phyloP scores from a whole-genome alignment of 108 stramenopile genomes.

The Parmales sp. region DNA sequence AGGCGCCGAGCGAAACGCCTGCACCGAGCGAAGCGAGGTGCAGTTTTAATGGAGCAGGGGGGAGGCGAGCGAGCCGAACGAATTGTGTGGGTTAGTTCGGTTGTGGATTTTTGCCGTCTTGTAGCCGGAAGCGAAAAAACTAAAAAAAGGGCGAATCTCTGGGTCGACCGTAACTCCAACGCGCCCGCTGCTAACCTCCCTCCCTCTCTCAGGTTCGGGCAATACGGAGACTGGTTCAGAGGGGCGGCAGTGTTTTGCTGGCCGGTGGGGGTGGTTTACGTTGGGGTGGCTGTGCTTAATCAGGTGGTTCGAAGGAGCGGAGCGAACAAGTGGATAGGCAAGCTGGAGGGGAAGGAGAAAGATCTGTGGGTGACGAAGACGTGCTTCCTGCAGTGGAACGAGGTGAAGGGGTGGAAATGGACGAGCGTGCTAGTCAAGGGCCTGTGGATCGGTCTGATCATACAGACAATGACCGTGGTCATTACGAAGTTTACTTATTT shows the following conservation, averaged over 20 bases:
- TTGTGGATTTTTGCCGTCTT: no score
- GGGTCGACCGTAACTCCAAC: no score
- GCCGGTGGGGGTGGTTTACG: conserved; percentile 30
- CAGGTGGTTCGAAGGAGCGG: conserved; percentile 34
- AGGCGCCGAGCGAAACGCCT: no score
- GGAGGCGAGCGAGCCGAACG: no score
- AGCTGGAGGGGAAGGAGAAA: not conserved
- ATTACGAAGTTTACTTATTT: conserved; percentile 10
- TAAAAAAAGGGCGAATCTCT: no score
- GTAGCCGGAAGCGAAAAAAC: no score
- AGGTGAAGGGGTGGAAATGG: not conserved
- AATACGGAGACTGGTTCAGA: conserved; percentile 12
- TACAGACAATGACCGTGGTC: conserved; percentile 6
- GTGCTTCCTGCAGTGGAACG: not conserved
- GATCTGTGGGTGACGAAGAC: not conserved
- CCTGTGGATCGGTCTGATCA: not conserved
- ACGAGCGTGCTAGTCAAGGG: not conserved
- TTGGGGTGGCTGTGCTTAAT: conserved; percentile 30
- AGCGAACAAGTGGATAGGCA: not conserved
- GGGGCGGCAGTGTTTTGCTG: conserved; percentile 32
- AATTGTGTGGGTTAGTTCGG: no score
- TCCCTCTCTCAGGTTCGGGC: not conserved
- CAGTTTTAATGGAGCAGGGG: no score
- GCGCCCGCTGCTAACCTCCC: not conserved
- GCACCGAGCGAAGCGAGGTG: no score